Conservation (phyloP, 2,329 filamentous ascomycete genomes). For the Teratosphaeria zuluensis region DNA sequence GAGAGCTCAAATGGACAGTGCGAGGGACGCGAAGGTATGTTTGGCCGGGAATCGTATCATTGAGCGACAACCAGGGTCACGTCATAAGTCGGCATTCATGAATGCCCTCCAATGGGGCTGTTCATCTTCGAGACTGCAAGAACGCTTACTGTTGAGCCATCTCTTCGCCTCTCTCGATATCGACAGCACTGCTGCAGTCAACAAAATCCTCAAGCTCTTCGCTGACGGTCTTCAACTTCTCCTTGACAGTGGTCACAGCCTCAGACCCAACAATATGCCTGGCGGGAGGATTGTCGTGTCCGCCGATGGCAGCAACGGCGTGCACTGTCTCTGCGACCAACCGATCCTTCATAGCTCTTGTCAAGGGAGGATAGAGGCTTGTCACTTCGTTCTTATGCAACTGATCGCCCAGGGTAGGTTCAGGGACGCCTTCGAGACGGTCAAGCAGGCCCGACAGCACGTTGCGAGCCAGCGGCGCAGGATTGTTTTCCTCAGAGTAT, state of each 20-base stretch:
- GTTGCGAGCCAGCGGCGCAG: conserved; percentile 71
- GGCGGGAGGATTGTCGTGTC: conserved; percentile 89
- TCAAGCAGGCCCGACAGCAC: conserved; percentile 75
- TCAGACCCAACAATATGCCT: conserved; percentile 90
- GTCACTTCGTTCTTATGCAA: conserved; percentile 44
- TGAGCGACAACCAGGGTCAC: no score
- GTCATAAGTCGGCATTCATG: no score
- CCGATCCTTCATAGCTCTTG: conserved; percentile 56
- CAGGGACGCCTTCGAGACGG: conserved; percentile 41
- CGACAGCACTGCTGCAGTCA: conserved; percentile 75
- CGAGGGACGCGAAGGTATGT: no score
- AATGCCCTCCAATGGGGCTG: no score
- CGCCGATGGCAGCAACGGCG: conserved; percentile 82
- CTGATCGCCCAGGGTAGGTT: conserved; percentile 35
- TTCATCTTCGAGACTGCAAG: no score
- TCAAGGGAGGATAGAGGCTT: conserved; percentile 65
- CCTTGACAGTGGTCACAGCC: conserved; percentile 77
- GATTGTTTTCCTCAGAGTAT: conserved; percentile 59
- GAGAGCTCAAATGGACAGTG: no score
- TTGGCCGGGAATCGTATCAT: no score
- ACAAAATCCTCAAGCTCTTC: conserved; percentile 96
- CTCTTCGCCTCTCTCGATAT: conserved; percentile 42
- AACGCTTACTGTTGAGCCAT: not conserved
- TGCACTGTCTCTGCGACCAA: conserved; percentile 84
- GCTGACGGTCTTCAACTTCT: conserved; percentile 92